Evolutionary conservation across 2,329 filamentous ascomycete species (phyloP), one percentile per base, ranked within the genome.

Genomic region (Fusarium veterinarium): DNA sequence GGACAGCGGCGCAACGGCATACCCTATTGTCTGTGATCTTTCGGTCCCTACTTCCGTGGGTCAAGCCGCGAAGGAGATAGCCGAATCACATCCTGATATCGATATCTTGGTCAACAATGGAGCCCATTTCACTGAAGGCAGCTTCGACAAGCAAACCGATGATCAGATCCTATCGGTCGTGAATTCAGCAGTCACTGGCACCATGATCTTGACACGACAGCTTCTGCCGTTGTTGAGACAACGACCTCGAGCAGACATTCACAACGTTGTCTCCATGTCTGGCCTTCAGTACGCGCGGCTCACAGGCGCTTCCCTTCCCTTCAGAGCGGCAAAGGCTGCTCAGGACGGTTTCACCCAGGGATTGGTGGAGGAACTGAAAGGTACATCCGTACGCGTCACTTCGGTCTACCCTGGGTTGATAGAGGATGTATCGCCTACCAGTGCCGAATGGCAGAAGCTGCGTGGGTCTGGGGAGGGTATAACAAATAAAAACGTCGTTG

Each of bases 331-430:
- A 1, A 63, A 63, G 12, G 60, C 60, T 25, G 60, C 60, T 12
- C 60, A 60, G 0, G 60, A 63, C 2, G 60, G 60, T 10, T 63
- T 63, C 6, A 63, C 60, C 0, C 60, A 63, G 19, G 53, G 53
- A 0, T 23, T 63, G 0, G 28, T 60, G 11, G 60, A 63, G 9
- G 60, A 63, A 2, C 8, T 63, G 2, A 16, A 31, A n/a, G 53
- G 60, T 1, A 48, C 31, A 14, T 30, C 28, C 2, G 28, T 63
- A 8, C 53, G 60, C 4, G 9, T 48, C 0, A 63, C 60, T 3
- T 60, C 60, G 17, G 35, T 48, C 0, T 63, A 63, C 14, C 60
- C 60, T 0, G 60, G 60, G 0, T 14, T 63, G 23, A 28, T 60
- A 10, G 60, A 63, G 20, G 60, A 63, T 37, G 23, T 63, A 12